A percentile compares a stretch with the other conserved stretches of the same genome.
phyloP scores from a whole-genome alignment of 805 yeast genomes.

The Candida tibetensis region DNA sequence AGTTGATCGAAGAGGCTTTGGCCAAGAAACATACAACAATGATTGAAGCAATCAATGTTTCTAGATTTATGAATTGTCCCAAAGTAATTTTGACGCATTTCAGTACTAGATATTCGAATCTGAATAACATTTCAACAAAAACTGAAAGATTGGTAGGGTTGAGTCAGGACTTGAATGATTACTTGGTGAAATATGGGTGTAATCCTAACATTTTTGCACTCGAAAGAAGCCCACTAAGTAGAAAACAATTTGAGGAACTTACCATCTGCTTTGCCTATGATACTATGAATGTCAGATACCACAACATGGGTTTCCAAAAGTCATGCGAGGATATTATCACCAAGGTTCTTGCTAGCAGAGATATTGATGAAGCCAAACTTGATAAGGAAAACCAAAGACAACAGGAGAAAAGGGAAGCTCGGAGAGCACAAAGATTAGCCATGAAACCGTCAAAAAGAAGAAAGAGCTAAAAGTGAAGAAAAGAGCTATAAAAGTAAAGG shows the following conservation, averaged over 20 bases:
- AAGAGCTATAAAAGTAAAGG: neutral
- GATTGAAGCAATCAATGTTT: slow-evolving; percentile 76
- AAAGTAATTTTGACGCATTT: slow-evolving; percentile 84
- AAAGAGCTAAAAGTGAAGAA: slow-evolving; percentile 6
- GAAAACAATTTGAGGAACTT: slow-evolving; percentile 25
- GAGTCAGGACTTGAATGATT: slow-evolving; percentile 23
- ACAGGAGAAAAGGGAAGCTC: slow-evolving; percentile 35
- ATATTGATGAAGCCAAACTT: slow-evolving; percentile 13
- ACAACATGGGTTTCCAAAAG: slow-evolving; percentile 27
- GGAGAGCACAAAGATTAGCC: slow-evolving; percentile 28
- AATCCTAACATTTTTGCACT: slow-evolving; percentile 25
- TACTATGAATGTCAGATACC: slow-evolving; percentile 31
- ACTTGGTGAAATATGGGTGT: slow-evolving; percentile 23
- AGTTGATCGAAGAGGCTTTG: slow-evolving; percentile 70
- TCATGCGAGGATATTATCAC: slow-evolving; percentile 23
- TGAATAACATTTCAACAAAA: slow-evolving; percentile 27
- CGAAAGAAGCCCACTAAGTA: slow-evolving; percentile 3
- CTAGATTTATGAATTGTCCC: slow-evolving; percentile 67
- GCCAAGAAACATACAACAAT: slow-evolving; percentile 85
- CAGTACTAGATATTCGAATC: slow-evolving; percentile 71
- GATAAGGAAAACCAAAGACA: slow-evolving; percentile 25
- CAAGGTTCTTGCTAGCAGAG: slow-evolving; percentile 25
- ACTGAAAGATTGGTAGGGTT: slow-evolving; percentile 20
- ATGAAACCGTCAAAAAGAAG: slow-evolving; percentile 18
- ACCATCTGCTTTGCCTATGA: slow-evolving; percentile 42